phyloP scores from a whole-genome alignment of 345 rosid genomes.

The Brassica nigra region DNA sequence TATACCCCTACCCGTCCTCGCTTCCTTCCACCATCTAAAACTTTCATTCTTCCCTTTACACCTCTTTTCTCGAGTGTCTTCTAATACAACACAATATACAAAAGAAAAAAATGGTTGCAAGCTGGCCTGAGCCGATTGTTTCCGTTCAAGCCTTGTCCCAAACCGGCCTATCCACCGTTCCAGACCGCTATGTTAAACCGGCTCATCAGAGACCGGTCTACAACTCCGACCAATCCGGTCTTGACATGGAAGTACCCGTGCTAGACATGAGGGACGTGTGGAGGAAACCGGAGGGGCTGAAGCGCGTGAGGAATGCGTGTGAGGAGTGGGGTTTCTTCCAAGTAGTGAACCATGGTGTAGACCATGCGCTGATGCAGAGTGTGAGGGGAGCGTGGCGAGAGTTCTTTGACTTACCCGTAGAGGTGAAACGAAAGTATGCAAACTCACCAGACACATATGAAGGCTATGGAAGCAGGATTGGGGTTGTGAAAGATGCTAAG shows the following conservation, averaged over 20 bases:
- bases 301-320: slow-evolving; percentile 54
- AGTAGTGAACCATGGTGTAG: slow-evolving; percentile 86
- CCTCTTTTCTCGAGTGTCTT: slow-evolving; percentile 1
- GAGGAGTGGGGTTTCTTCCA: slow-evolving; percentile 93
- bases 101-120: slow-evolving; percentile 27
- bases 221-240: neutral
- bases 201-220: slow-evolving; percentile 49
- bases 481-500: slow-evolving; percentile 74
- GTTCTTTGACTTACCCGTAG: slow-evolving; percentile 76
- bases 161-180: slow-evolving; percentile 56
- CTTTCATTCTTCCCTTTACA: neutral
- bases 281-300: slow-evolving; percentile 34
- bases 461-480: slow-evolving; percentile 92
- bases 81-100: neutral
- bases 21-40: slow-evolving; percentile 26
- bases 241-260: slow-evolving; percentile 52
- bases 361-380: slow-evolving; percentile 52
- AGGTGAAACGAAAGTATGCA: slow-evolving; percentile 61
- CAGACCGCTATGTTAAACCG: slow-evolving; percentile 68
- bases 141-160: slow-evolving; percentile 84
- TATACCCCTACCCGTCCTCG: slow-evolving; percentile 19
- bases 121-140: slow-evolving; percentile 92
- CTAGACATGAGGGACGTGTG: slow-evolving; percentile 51
- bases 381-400: slow-evolving; percentile 62
- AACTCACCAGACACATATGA: slow-evolving; percentile 83